A percentile compares a stretch with the other conserved stretches of the same genome.
Evolutionary conservation across 768 basidiomycete genomes (phyloP).

Genomic region (Inosperma sp.): DNA sequence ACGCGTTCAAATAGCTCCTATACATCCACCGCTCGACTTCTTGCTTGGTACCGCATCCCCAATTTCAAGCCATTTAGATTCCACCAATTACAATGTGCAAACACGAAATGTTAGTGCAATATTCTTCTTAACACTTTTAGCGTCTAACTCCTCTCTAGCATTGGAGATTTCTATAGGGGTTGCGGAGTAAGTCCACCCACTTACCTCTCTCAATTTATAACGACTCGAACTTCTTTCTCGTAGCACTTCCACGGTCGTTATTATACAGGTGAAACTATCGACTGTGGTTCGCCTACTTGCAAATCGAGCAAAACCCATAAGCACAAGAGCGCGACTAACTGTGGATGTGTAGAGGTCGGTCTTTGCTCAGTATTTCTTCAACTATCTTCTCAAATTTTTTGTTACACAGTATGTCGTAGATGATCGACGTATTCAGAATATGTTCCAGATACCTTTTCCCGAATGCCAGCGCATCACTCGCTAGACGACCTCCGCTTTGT

Average conservation of each 20-base stretch:
- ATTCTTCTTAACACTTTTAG: neutral
- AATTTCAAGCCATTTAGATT: too few species aligned
- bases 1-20: too few species aligned
- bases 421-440: conserved; percentile 42
- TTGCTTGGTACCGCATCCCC: too few species aligned
- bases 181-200: conserved; percentile 38
- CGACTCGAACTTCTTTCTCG: conserved; percentile 12
- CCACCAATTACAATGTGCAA: conserved; percentile 30
- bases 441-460: conserved; percentile 42
- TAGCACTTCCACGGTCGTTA: conserved; percentile 49
- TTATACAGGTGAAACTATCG: conserved; percentile 41
- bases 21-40: too few species aligned
- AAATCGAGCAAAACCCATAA: conserved; percentile 39
- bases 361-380: neutral
- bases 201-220: neutral
- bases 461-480: conserved; percentile 38
- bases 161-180: conserved; percentile 48
- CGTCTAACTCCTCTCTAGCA: conserved; percentile 25
- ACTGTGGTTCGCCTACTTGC: conserved; percentile 37
- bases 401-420: conserved; percentile 35
- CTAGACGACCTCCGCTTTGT: conserved; percentile 11
- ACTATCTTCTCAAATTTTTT: conserved; percentile 2
- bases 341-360: conserved; percentile 40
- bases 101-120: conserved; percentile 33
- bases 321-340: conserved; percentile 40